Conservation (phyloP, 1,284 basidiomycete genomes). For the Apiotrichum montevideense region DNA sequence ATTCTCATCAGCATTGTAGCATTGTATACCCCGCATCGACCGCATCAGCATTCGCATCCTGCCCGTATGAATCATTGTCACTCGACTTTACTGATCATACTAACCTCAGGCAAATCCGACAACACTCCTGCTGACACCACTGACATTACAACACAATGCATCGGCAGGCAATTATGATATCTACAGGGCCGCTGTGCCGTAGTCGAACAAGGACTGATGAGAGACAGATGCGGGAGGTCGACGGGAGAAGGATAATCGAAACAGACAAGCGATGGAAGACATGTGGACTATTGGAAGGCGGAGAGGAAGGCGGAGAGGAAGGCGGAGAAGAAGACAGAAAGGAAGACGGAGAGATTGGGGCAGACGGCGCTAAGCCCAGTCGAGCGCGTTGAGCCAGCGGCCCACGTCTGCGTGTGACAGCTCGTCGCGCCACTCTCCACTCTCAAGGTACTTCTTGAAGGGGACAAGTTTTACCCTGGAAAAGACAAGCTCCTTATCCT, state of each 20-base stretch:
- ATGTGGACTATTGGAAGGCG: too few relatives aligned
- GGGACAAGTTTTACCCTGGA: not conserved
- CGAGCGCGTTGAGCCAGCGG: not conserved
- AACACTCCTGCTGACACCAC: not conserved
- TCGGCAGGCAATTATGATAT: too few relatives aligned
- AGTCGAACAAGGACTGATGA: too few relatives aligned
- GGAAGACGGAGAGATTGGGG: too few relatives aligned
- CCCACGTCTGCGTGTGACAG: not conserved
- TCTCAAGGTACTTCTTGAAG: not conserved
- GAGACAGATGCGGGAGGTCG: too few relatives aligned
- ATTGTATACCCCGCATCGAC: not conserved
- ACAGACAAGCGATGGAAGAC: too few relatives aligned
- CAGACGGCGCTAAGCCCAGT: too few relatives aligned
- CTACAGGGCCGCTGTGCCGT: too few relatives aligned
- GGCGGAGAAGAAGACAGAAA: too few relatives aligned
- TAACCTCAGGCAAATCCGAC: not conserved
- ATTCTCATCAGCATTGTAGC: slow-evolving; percentile 11
- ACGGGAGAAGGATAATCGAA: too few relatives aligned
- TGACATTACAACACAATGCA: not conserved
- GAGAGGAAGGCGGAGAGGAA: too few relatives aligned
- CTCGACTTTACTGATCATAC: not conserved
- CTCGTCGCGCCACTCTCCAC: not conserved
- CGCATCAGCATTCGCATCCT: not conserved
- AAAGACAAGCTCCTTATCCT: not conserved
- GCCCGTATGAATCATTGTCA: not conserved